phyloP scores from a whole-genome alignment of 169 alveolate species.

The Pseudocohnilembus persalinus region DNA sequence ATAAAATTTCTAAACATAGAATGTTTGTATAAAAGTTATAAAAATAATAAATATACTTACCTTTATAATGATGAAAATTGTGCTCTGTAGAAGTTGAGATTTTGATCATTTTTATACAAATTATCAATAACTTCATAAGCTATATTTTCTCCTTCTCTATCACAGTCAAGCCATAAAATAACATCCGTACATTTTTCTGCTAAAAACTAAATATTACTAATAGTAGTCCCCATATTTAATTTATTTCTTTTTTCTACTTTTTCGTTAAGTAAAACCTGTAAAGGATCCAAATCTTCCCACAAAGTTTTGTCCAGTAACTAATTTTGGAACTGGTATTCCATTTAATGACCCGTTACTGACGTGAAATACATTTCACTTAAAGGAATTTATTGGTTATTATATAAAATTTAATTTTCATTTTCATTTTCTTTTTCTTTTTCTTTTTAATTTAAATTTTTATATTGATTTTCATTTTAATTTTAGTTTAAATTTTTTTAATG shows the following conservation, averaged over 20 bases:
- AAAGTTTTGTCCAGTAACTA: conserved; percentile 68
- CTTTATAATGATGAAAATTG: conserved; percentile 91
- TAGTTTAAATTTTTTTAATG: no score
- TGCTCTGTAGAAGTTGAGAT: conserved; percentile 85
- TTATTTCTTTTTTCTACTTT: conserved; percentile 66
- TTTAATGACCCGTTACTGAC: conserved; percentile 85
- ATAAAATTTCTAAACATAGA: no score
- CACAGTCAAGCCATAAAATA: conserved; percentile 96
- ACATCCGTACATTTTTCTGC: conserved; percentile 56
- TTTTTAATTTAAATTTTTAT: no score
- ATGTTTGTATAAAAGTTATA: no score
- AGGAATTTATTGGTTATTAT: no score
- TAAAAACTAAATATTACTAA: conserved; percentile 58
- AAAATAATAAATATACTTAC: not conserved
- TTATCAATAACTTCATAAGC: conserved; percentile 90
- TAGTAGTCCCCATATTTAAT: conserved; percentile 73
- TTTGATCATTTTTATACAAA: conserved; percentile 59
- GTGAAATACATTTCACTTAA: conserved; percentile 85
- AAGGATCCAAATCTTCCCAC: conserved; percentile 66
- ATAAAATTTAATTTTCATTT: no score
- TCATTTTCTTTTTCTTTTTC: no score
- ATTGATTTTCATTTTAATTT: no score
- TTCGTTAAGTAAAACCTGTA: conserved; percentile 56
- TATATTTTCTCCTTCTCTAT: conserved; percentile 96
- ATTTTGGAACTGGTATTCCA: conserved; percentile 65